phyloP scores from a whole-genome alignment of 352 stramenopile genomes.

The Globisporangium megalacanthum region DNA sequence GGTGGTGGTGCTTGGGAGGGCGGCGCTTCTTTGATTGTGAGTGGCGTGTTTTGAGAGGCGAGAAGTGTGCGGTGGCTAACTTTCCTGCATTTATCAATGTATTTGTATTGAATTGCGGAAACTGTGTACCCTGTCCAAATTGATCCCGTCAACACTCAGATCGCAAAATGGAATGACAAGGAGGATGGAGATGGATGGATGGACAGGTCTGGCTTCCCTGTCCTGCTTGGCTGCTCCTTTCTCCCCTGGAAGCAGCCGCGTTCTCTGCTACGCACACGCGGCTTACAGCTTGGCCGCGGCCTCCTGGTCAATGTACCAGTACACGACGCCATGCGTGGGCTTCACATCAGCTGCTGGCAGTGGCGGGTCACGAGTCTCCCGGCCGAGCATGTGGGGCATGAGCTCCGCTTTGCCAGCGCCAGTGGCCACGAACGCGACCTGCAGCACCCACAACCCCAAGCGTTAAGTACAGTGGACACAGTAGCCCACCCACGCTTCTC shows the following conservation, averaged over 20 bases:
- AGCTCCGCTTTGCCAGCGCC: conserved; percentile 86
- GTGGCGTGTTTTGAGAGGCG: not conserved
- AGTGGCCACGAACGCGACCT: conserved; percentile 90
- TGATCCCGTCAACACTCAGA: too few relatives aligned
- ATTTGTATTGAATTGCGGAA: too few relatives aligned
- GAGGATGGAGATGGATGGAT: too few relatives aligned
- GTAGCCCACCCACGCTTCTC: not conserved
- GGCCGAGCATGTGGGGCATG: conserved; percentile 75
- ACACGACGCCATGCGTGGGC: conserved; percentile 59
- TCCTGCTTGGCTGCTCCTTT: too few relatives aligned
- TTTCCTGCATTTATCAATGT: too few relatives aligned
- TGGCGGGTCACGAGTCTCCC: conserved; percentile 48
- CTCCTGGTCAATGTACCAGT: conserved; percentile 85
- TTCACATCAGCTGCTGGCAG: conserved; percentile 74
- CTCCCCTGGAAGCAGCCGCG: not conserved
- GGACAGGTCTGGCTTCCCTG: too few relatives aligned
- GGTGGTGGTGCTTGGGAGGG: not conserved
- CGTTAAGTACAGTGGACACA: too few relatives aligned
- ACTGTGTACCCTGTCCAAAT: too few relatives aligned
- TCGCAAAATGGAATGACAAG: too few relatives aligned
- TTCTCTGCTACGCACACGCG: conserved; percentile 6
- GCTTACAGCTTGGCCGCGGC: conserved; percentile 55
- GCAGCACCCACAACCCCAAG: not conserved
- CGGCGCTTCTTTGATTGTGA: conserved; percentile 1
- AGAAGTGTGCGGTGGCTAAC: too few relatives aligned